Evolutionary conservation across 768 basidiomycete genomes (phyloP), one percentile per base, ranked within the genome.

Genomic region (Rhizopogon salebrosus): DNA sequence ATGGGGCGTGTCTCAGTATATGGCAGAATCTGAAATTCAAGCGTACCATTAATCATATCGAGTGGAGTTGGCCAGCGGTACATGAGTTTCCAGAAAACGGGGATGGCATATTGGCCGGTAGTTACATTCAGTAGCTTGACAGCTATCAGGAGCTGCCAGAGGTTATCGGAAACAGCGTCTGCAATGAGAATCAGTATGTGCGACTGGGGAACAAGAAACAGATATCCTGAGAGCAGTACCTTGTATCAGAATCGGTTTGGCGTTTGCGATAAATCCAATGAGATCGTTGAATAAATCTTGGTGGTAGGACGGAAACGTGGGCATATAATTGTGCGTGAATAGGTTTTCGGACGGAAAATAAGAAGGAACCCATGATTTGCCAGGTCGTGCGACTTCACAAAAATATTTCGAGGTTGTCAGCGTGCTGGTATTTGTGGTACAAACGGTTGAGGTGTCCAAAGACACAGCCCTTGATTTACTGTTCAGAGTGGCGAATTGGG

Each of bases 51-150:
- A 13, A 79, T 73, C 39, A 89, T 72, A 6, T 69, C 72, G 51
- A 67, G 69, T 8, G 87, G 77, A 0, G 77, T 83, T 3, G 81
- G 79, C 82, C 85, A 90, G 20, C 66, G 72, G 5, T 64, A 54
- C 14, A 87, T 60, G 24, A 90, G 70, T 20, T 70, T 64, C 75
- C 77, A 80, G 60, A 88, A 87, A 13, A 84, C 71, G 3, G 88
- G 89, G 29, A 87, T 75, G 8, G 86, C 84, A 13, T 74, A 66
- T 59, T 75, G 78, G 13, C 83, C 87, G 0, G 79, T 67, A 0
- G 89, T 88, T 62, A 84, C 83, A 61, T 91, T 90, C 18, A 90
- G 76, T 5, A 90, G 70, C 34, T 77, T 82, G 6, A 80, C 80
- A 1, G 82, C 84, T 18, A 89, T 72, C 6, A 90, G 71, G 34